Percentiles rank a stretch among this genome's conserved stretches.
These are phyloP conservation scores for Tulasnella sp. DNA, from an alignment of 768 basidiomycete species.

Conservation along the genomic window DNA sequence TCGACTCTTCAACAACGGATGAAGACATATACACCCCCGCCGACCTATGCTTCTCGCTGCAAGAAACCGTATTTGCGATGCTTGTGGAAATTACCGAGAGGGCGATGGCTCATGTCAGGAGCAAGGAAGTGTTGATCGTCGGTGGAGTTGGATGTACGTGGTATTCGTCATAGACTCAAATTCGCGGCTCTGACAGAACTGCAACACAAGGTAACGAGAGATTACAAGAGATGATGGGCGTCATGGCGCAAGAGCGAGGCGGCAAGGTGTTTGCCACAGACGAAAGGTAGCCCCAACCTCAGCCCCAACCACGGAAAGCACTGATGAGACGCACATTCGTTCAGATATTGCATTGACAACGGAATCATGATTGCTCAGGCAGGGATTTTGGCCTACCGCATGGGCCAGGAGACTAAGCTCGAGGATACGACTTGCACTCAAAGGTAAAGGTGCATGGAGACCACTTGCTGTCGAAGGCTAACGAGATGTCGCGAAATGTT, in stretches of 20 bases:
- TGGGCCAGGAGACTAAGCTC: slow-evolving; percentile 78
- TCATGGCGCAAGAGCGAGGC: slow-evolving; percentile 88
- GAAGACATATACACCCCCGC: slow-evolving; percentile 82
- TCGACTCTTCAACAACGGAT: slow-evolving; percentile 37
- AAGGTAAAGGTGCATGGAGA: slow-evolving; percentile 47
- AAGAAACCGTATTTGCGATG: slow-evolving; percentile 98
- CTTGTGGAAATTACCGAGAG: slow-evolving; percentile 98
- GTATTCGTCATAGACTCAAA: not conserved
- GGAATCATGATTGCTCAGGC: slow-evolving; percentile 99
- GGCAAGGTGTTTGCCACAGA: slow-evolving; percentile 93
- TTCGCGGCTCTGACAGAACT: not conserved
- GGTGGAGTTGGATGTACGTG: slow-evolving; percentile 98
- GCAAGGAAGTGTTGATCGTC: slow-evolving; percentile 93
- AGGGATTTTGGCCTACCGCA: slow-evolving; percentile 83
- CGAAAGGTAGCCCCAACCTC: slow-evolving; percentile 59
- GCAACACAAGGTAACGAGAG: slow-evolving; percentile 70
- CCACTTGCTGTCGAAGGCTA: not conserved
- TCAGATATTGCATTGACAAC: slow-evolving; percentile 98
- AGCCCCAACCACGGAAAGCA: not conserved
- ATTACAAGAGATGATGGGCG: slow-evolving; percentile 97
- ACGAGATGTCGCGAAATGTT: not conserved
- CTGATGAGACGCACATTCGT: not conserved
- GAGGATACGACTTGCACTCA: slow-evolving; percentile 86
- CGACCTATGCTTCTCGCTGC: slow-evolving; percentile 93
- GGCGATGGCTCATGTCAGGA: slow-evolving; percentile 98